A percentile compares a stretch with the other conserved stretches of the same genome.
Conservation (phyloP, 768 basidiomycete species). For the Albatrellus ellisii region DNA sequence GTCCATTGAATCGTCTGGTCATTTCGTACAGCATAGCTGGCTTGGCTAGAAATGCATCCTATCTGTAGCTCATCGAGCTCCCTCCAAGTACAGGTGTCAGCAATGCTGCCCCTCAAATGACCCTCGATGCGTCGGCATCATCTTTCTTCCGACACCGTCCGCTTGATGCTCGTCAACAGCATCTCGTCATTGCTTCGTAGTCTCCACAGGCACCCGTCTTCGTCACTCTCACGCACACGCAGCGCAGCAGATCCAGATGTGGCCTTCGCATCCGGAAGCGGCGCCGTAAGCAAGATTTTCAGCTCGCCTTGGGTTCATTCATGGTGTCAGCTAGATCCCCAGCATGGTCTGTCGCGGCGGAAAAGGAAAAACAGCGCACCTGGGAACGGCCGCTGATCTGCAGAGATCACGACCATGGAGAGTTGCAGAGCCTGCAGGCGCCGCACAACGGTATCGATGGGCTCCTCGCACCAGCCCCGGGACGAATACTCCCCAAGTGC, state of each 20-base stretch:
- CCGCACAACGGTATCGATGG: slow-evolving; percentile 40
- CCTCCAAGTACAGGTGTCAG: no score
- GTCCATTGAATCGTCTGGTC: no score
- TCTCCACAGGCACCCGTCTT: slow-evolving; percentile 63
- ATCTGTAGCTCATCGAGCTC: no score
- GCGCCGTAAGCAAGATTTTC: slow-evolving; percentile 37
- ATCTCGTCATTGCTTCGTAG: slow-evolving; percentile 37
- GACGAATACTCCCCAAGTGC: slow-evolving; percentile 25
- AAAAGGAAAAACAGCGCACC: slow-evolving; percentile 25
- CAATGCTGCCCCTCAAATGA: no score
- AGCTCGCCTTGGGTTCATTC: slow-evolving; percentile 38
- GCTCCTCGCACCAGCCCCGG: slow-evolving; percentile 59
- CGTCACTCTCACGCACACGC: slow-evolving; percentile 42
- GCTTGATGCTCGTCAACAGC: slow-evolving; percentile 33
- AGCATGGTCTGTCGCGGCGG: neutral
- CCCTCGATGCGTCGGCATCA: no score
- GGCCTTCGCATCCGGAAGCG: slow-evolving; percentile 8
- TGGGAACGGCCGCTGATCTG: slow-evolving; percentile 43
- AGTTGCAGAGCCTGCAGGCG: slow-evolving; percentile 36
- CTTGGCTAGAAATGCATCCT: no score
- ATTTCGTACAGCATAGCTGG: no score
- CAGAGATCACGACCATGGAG: slow-evolving; percentile 36
- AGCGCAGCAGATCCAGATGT: slow-evolving; percentile 25
- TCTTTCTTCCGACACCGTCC: slow-evolving; percentile 20
- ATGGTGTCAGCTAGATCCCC: neutral